Evolutionary conservation across 106 monocot genomes (phyloP).

Genomic region (Dioscorea dumetorum): DNA sequence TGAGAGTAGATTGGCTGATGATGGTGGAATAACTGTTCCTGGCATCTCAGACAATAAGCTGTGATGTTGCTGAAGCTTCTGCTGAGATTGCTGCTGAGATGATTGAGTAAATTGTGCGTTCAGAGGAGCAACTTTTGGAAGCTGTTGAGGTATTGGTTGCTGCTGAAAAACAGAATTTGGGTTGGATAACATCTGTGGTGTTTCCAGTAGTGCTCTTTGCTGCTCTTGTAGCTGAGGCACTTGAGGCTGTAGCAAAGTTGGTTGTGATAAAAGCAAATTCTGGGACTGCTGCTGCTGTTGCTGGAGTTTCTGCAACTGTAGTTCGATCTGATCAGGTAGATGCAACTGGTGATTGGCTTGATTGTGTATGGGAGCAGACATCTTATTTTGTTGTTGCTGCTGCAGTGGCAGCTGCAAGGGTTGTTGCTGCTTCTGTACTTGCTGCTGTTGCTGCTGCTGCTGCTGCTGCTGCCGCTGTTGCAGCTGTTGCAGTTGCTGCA

Average conservation of each 20-base stretch:
- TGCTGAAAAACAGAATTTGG: slow-evolving; percentile 32
- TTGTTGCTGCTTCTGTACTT: slow-evolving; percentile 7
- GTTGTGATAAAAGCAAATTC: slow-evolving; percentile 23
- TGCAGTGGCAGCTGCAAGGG: slow-evolving; percentile 29
- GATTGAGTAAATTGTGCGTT: slow-evolving; percentile 15
- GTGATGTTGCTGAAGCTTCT: slow-evolving; percentile 53
- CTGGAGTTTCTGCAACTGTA: slow-evolving; percentile 53
- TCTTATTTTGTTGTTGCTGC: slow-evolving; percentile 38
- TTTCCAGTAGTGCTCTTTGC: slow-evolving; percentile 43
- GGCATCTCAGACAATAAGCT: slow-evolving; percentile 27
- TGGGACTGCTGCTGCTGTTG: slow-evolving; percentile 42
- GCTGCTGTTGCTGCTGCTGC: too few species aligned
- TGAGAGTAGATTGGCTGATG: slow-evolving; percentile 10
- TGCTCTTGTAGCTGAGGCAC: slow-evolving; percentile 48
- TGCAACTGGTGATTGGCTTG: slow-evolving; percentile 42
- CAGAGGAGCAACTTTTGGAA: slow-evolving; percentile 16
- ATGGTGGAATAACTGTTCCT: slow-evolving; percentile 13
- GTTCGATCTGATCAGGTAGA: slow-evolving; percentile 43
- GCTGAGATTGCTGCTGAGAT: slow-evolving; percentile 27
- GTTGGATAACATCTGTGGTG: slow-evolving; percentile 27
- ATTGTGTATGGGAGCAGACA: slow-evolving; percentile 24
- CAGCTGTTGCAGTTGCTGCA: slow-evolving; percentile 14
- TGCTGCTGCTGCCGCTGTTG: slow-evolving; percentile 25
- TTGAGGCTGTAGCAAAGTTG: slow-evolving; percentile 38
- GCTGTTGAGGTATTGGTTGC: slow-evolving; percentile 25